Conservation (phyloP, 306 rosid genomes). For the Erythrophleum fordii region DNA sequence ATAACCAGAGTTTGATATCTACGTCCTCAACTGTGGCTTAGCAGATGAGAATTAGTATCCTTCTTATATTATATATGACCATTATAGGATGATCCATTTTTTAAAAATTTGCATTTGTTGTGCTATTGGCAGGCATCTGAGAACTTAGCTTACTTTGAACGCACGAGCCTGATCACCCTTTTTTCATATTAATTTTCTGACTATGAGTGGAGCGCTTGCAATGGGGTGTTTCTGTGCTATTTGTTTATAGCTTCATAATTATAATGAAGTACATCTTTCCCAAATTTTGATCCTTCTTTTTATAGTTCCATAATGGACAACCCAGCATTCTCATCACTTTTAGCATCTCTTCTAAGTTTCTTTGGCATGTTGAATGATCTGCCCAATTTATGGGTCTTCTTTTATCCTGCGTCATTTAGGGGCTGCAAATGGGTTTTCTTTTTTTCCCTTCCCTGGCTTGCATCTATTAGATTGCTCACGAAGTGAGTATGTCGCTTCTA, state of each 20-base stretch:
- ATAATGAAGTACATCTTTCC: not conserved
- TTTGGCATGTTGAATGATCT: conserved; percentile 6
- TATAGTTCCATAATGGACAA: not conserved
- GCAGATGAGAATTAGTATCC: not conserved
- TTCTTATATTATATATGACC: not conserved
- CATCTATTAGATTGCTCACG: not conserved
- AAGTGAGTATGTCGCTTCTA: conserved; percentile 7
- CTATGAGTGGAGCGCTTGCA: not conserved
- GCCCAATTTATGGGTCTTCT: not conserved
- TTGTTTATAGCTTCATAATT: not conserved
- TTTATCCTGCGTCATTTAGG: not conserved
- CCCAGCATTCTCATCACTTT: not conserved
- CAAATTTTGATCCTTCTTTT: not conserved
- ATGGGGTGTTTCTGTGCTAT: not conserved
- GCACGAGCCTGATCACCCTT: not conserved
- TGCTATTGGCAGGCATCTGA: not conserved
- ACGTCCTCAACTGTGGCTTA: not conserved
- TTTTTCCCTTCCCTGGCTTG: no score
- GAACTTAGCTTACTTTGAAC: not conserved
- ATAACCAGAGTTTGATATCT: not conserved
- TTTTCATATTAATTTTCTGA: not conserved
- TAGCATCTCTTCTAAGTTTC: not conserved
- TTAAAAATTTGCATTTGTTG: not conserved
- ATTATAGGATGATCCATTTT: not conserved
- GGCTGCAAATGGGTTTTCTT: not conserved